Evolutionary conservation across 1,139 yeast genomes (phyloP).

Genomic region (Arxiozyma slooffiae): DNA sequence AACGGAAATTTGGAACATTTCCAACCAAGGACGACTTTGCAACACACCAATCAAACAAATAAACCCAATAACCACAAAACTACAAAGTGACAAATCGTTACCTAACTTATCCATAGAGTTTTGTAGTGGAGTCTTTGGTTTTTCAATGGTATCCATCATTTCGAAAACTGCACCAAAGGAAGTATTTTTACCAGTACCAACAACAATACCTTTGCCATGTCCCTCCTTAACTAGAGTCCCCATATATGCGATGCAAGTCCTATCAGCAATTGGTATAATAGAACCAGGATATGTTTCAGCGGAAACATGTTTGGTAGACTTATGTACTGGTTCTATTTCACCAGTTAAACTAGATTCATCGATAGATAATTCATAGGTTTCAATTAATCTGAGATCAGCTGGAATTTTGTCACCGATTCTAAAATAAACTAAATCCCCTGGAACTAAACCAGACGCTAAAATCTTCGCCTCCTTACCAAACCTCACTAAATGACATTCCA

Average conservation of each 20-base stretch:
- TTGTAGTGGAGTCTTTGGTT: slow-evolving; percentile 93
- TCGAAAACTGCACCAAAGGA: slow-evolving; percentile 85
- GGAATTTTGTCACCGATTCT: slow-evolving; percentile 91
- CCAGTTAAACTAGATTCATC: slow-evolving; percentile 95
- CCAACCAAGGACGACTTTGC: slow-evolving; percentile 90
- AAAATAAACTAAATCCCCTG: slow-evolving; percentile 87
- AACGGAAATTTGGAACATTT: slow-evolving; percentile 94
- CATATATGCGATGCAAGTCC: slow-evolving; percentile 80
- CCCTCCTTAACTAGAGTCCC: slow-evolving; percentile 94
- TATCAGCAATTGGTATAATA: slow-evolving; percentile 48
- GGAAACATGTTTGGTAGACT: slow-evolving; percentile 37
- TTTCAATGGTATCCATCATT: slow-evolving; percentile 88
- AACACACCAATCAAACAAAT: slow-evolving; percentile 78
- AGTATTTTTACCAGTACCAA: slow-evolving; percentile 78
- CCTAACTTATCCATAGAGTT: slow-evolving; percentile 91
- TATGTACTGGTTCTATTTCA: slow-evolving; percentile 77
- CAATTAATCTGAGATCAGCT: slow-evolving; percentile 76
- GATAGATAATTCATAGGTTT: slow-evolving; percentile 66
- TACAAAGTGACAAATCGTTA: slow-evolving; percentile 70
- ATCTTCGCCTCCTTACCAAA: slow-evolving; percentile 67
- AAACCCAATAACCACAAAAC: slow-evolving; percentile 76
- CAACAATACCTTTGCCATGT: slow-evolving; percentile 84
- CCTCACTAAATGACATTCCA: slow-evolving; percentile 81
- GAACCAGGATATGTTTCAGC: slow-evolving; percentile 26
- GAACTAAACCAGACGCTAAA: slow-evolving; percentile 76